Evolutionary conservation across 306 rosid species (phyloP), one percentile per base, ranked within the genome.

Genomic region (Parietaria judaica): DNA sequence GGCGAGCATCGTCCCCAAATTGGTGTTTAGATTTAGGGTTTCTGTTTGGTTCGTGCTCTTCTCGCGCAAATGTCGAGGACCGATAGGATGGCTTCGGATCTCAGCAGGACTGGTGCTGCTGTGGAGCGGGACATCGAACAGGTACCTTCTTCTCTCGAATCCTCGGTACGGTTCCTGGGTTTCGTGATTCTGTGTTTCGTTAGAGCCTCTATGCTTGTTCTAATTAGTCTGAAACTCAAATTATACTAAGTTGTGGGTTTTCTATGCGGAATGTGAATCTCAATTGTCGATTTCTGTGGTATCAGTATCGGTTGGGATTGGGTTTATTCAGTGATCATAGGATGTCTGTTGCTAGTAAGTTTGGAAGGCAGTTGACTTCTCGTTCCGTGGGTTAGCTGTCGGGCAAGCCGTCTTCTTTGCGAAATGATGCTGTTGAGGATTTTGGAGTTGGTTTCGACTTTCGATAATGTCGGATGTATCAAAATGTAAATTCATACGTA

Each of bases 121-220:
- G 86, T 74, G 35, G 99, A 92, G 78, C 80, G 99, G 79, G 99
- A 92, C 78, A 78, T 70, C 61, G 99, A 92, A 72, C 99, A 92
- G 99, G 99, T 92, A 74, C 15, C 31, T 23, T n/a, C 71, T 11
- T 41, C 9, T 10, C 35, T 38, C 31, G 46, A 11, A 10, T 52
- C 66, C 61, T 49, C 53, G 53, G 48, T 67, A 39, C 67, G 31
- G 50, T 51, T 67, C 72, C 41, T 67, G 71, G 14, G 61, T 51
- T 51, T 56, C n/a, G 53, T 57, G 51, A 37, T 56, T 61, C 53
- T 52, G 62, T 66, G 54, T 53, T 57, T 66, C 56, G 60, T 79
- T 47, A 17, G 12, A 52, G 44, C 13, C 7, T 64, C 36, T 16
- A 39, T 71, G 50, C 17, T 64, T 16, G 48, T 13, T 34, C 60